Conservation (phyloP, 345 rosid species). For the Boechera retrofracta region DNA sequence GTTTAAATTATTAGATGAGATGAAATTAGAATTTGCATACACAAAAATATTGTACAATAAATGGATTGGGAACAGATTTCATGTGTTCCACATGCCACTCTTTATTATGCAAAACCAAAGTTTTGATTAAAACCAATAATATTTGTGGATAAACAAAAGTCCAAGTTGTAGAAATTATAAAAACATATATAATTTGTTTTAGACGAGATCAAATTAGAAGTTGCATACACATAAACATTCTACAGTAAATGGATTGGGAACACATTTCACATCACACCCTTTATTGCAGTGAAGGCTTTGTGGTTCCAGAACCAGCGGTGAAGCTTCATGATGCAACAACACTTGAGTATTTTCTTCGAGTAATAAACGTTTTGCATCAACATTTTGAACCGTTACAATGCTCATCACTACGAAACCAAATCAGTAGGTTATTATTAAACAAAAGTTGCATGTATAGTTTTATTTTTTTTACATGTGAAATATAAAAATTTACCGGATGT, state of each 20-base stretch:
- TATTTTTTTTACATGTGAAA: not conserved
- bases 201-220: too few species aligned
- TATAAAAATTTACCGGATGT: conserved; percentile 10
- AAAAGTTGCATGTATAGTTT: not conserved
- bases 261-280: not conserved
- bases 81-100: too few species aligned
- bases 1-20: too few species aligned
- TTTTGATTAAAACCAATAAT: too few species aligned
- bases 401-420: conserved; percentile 21
- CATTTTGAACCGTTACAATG: not conserved
- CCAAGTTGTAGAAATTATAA: too few species aligned
- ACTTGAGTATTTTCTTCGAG: not conserved
- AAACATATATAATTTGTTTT: too few species aligned
- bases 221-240: not conserved
- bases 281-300: not conserved
- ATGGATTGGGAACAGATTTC: too few species aligned
- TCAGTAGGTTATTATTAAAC: not conserved
- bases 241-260: not conserved
- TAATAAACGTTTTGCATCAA: conserved; percentile 18
- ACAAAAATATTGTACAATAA: too few species aligned
- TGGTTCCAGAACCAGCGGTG: not conserved
- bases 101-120: too few species aligned
- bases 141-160: too few species aligned
- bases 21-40: too few species aligned
- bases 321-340: conserved; percentile 4